These are phyloP conservation scores for Ascoidea asiatica DNA, from an alignment of 805 yeast species.

Conservation along the genomic window DNA sequence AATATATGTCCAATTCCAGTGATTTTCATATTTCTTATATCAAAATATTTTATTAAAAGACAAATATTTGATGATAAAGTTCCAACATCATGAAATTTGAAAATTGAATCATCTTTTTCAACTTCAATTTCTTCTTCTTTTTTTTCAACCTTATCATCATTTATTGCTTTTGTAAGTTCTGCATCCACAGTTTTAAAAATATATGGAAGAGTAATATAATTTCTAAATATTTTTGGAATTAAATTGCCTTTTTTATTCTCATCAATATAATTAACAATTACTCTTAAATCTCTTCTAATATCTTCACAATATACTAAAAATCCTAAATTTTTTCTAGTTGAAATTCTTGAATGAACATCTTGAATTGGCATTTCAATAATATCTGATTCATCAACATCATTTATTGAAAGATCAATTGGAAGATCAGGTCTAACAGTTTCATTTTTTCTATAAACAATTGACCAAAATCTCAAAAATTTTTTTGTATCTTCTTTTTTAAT, in stretches of 20 bases:
- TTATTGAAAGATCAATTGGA: slow-evolving; percentile 18
- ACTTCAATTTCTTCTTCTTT: no score
- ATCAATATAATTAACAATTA: not conserved
- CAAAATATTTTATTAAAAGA: slow-evolving; percentile 54
- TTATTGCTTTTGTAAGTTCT: not conserved
- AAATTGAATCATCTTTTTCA: slow-evolving; percentile 12
- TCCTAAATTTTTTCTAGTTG: slow-evolving; percentile 32
- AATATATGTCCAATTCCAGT: slow-evolving; percentile 51
- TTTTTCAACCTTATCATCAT: slow-evolving; percentile 5
- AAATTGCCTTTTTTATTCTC: not conserved
- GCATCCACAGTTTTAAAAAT: not conserved
- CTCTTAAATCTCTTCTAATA: slow-evolving; percentile 10
- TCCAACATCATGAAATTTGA: slow-evolving; percentile 1
- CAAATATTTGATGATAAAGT: slow-evolving; percentile 18
- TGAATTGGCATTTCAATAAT: slow-evolving; percentile 25
- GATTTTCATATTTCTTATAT: slow-evolving; percentile 36
- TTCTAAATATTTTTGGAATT: not conserved
- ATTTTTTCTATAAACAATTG: slow-evolving; percentile 54
- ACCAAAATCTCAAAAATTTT: slow-evolving; percentile 41
- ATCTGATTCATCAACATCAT: slow-evolving; percentile 4
- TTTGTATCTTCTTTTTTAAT: slow-evolving; percentile 16
- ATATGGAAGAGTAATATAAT: not conserved
- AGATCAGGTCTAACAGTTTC: slow-evolving; percentile 53
- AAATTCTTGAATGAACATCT: slow-evolving; percentile 32
- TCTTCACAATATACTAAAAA: slow-evolving; percentile 61